Evolutionary conservation across 257 asterid genomes (phyloP).

Genomic region (Cinchona pubescens): DNA sequence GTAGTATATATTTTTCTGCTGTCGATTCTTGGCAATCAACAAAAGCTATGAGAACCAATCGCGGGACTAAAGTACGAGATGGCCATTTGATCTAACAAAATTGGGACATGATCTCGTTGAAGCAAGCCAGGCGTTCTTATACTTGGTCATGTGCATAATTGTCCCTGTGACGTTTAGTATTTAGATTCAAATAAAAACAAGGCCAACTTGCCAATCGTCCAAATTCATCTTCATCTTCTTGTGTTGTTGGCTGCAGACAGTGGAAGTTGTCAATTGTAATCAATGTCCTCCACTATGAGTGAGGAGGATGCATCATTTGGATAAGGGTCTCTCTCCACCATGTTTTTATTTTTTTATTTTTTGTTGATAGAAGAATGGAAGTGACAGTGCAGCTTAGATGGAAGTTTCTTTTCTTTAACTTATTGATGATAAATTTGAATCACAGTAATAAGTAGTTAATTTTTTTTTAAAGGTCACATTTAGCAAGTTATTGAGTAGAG

Average conservation of each 20-base stretch:
- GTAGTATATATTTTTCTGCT: no score
- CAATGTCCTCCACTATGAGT: background rate
- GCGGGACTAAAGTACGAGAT: background rate
- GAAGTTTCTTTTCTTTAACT: no score
- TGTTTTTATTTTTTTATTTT: no score
- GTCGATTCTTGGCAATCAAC: no score
- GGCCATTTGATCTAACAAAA: background rate
- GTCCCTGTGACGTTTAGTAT: background rate
- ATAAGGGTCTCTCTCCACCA: conserved; percentile 5
- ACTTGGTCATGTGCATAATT: background rate
- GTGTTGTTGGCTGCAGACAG: conserved; percentile 3
- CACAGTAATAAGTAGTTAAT: no score
- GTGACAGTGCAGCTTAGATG: no score
- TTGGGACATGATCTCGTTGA: background rate
- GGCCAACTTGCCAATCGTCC: conserved; percentile 6
- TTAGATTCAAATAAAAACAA: background rate
- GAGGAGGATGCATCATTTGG: background rate
- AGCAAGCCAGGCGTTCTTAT: background rate
- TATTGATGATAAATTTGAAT: no score
- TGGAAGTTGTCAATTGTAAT: conserved; percentile 8
- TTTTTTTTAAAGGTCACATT: no score
- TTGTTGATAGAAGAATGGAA: background rate
- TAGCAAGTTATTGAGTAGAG: background rate
- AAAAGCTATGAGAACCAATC: no score
- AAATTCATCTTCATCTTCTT: background rate